Percentiles rank a stretch among this genome's conserved stretches.
phyloP scores from a whole-genome alignment of 257 asterid species.

The Thymus quinquecostatus region DNA sequence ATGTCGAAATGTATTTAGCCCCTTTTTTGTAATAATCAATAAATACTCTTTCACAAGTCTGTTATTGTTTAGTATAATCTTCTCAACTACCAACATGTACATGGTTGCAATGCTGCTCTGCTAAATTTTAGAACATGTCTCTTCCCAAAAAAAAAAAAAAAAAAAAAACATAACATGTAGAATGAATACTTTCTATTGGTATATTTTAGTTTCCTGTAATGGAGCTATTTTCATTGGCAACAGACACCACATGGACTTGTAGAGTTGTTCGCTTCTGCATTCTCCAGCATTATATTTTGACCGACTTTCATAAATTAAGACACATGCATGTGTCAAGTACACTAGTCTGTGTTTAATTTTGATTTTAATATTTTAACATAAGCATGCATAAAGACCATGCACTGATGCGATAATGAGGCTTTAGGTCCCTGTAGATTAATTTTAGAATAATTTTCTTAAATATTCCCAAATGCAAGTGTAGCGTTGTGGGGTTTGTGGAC shows the following conservation, averaged over 20 bases:
- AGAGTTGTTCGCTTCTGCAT: neutral
- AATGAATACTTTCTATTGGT: neutral
- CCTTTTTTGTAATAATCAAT: too few relatives aligned
- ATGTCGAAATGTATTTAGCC: too few relatives aligned
- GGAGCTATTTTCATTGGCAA: neutral
- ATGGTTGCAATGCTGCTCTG: neutral
- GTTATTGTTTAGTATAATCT: neutral
- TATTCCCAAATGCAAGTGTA: neutral
- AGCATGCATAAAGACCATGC: constrained; percentile 7
- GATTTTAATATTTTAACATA: neutral
- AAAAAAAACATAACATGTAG: neutral
- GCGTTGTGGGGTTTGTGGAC: neutral
- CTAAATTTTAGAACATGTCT: neutral
- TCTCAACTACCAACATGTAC: neutral
- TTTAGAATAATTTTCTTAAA: neutral
- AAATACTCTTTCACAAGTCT: neutral
- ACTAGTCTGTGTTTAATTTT: neutral
- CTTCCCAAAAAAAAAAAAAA: too few relatives aligned
- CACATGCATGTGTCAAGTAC: neutral
- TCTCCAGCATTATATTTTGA: neutral
- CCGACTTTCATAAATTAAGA: neutral
- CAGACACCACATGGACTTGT: neutral
- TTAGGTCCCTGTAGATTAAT: neutral
- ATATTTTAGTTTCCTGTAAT: neutral
- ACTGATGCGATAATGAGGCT: neutral